A percentile compares a stretch with the other conserved stretches of the same genome.
These are phyloP conservation scores for Penicillium angulare DNA, from an alignment of 495 filamentous ascomycete genomes.

Conservation along the genomic window DNA sequence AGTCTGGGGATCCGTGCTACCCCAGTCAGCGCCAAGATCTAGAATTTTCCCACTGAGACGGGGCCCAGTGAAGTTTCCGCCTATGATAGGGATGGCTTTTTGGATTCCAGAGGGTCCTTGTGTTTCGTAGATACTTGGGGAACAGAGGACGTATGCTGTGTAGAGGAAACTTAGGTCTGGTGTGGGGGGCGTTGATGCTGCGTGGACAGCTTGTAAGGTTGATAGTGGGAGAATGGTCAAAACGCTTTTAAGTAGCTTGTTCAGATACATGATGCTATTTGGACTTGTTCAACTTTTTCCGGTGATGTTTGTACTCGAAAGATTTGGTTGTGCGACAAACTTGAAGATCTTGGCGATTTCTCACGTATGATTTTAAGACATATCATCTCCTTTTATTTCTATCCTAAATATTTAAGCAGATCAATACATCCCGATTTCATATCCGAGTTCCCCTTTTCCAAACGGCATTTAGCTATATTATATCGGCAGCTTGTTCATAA, in stretches of 20 bases:
- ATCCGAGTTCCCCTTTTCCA: neutral
- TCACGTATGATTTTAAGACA: no score
- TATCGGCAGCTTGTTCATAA: neutral
- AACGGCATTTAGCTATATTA: no score
- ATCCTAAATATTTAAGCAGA: neutral
- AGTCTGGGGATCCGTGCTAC: slow-evolving; percentile 23
- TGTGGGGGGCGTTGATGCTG: slow-evolving; percentile 14
- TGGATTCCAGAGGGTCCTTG: slow-evolving; percentile 24
- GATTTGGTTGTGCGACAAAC: no score
- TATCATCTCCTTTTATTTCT: neutral
- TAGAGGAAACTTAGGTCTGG: slow-evolving; percentile 27
- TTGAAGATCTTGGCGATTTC: no score
- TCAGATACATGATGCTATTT: neutral
- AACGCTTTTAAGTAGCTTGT: neutral
- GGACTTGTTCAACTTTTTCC: no score
- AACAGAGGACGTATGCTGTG: slow-evolving; percentile 27
- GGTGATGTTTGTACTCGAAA: no score
- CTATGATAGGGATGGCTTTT: slow-evolving; percentile 28
- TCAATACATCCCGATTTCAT: neutral
- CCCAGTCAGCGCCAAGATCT: slow-evolving; percentile 35
- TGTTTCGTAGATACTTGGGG: slow-evolving; percentile 16
- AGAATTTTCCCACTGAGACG: slow-evolving; percentile 27
- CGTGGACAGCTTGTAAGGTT: neutral
- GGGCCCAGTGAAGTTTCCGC: slow-evolving; percentile 33
- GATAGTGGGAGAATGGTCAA: neutral